phyloP scores from a whole-genome alignment of 1,139 yeast species.

The Debaryomyces robertsiae region DNA sequence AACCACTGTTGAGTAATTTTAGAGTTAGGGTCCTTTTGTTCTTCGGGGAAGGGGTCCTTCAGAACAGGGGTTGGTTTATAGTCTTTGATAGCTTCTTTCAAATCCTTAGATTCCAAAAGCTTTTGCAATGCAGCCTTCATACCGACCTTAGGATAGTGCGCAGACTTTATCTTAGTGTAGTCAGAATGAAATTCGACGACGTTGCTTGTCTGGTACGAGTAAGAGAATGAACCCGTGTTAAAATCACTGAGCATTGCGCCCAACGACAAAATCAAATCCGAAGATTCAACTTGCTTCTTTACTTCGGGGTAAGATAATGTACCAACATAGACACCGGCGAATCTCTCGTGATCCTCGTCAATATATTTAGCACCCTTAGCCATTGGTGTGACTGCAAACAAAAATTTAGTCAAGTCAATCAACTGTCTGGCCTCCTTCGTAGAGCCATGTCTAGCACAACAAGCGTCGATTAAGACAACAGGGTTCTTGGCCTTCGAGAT shows the following conservation, averaged over 20 bases:
- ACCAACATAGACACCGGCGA: slow-evolving; percentile 37
- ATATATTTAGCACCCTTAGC: slow-evolving; percentile 34
- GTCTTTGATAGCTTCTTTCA: slow-evolving; percentile 18
- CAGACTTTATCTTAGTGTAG: slow-evolving; percentile 38
- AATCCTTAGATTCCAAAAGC: slow-evolving; percentile 19
- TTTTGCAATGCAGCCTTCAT: slow-evolving; percentile 36
- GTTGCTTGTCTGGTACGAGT: slow-evolving; percentile 38
- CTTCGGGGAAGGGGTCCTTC: slow-evolving; percentile 19
- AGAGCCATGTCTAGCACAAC: slow-evolving; percentile 37
- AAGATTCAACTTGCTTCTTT: slow-evolving; percentile 30
- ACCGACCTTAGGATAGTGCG: slow-evolving; percentile 37
- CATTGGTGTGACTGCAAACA: slow-evolving; percentile 37
- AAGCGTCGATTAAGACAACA: slow-evolving; percentile 39
- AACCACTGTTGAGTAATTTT: slow-evolving; percentile 37
- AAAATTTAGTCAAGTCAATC: slow-evolving; percentile 34
- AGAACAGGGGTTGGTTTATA: slow-evolving; percentile 22
- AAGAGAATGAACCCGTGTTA: slow-evolving; percentile 45
- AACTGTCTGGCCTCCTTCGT: slow-evolving; percentile 33
- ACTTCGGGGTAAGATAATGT: slow-evolving; percentile 35
- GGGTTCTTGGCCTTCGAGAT: slow-evolving; percentile 34
- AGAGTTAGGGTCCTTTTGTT: slow-evolving; percentile 14
- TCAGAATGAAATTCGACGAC: slow-evolving; percentile 45
- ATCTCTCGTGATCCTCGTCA: slow-evolving; percentile 31
- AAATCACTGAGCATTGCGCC: slow-evolving; percentile 44
- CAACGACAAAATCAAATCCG: slow-evolving; percentile 35